These are phyloP conservation scores for Lecanoromycetidae sp. DNA, from an alignment of 2,329 filamentous ascomycete species.

Conservation along the genomic window DNA sequence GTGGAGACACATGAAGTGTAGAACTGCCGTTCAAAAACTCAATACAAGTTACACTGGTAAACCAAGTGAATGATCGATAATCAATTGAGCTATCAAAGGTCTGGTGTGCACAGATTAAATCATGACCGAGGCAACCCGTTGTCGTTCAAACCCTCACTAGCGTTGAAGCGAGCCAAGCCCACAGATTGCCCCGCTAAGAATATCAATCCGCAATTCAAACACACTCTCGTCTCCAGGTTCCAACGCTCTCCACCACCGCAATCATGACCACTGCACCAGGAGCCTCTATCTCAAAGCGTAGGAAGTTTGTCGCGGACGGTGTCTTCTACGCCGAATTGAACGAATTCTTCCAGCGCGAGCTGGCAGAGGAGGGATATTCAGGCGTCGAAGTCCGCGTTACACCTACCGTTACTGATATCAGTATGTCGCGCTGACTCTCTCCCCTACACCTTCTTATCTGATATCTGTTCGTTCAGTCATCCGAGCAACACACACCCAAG, in stretches of 20 bases:
- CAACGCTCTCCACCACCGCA: slow-evolving; percentile 21
- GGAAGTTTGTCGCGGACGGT: slow-evolving; percentile 86
- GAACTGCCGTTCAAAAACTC: too few species aligned
- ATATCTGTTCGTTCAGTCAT: slow-evolving; percentile 49
- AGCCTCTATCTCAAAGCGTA: slow-evolving; percentile 39
- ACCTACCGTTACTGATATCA: slow-evolving; percentile 99
- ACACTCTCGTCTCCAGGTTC: neutral
- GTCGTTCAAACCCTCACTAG: neutral
- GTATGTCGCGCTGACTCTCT: slow-evolving; percentile 31
- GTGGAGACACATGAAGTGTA: too few species aligned
- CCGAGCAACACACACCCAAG: slow-evolving; percentile 99
- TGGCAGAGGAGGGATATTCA: slow-evolving; percentile 99
- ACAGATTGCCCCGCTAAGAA: slow-evolving; percentile 7
- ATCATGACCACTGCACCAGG: slow-evolving; percentile 40
- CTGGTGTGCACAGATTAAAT: too few species aligned
- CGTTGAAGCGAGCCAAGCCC: slow-evolving; percentile 10
- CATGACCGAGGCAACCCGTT: neutral
- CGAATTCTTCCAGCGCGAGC: slow-evolving; percentile 99
- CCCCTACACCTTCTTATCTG: neutral
- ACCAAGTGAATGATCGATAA: too few species aligned
- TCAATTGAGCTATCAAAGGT: too few species aligned
- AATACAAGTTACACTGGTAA: too few species aligned
- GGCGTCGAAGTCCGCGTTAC: slow-evolving; percentile 99
- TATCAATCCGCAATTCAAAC: slow-evolving; percentile 4
- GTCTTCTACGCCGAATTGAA: slow-evolving; percentile 99